A percentile compares a stretch with the other conserved stretches of the same genome.
phyloP scores from a whole-genome alignment of 2,329 filamentous ascomycete genomes.

The Macrophomina tecta region DNA sequence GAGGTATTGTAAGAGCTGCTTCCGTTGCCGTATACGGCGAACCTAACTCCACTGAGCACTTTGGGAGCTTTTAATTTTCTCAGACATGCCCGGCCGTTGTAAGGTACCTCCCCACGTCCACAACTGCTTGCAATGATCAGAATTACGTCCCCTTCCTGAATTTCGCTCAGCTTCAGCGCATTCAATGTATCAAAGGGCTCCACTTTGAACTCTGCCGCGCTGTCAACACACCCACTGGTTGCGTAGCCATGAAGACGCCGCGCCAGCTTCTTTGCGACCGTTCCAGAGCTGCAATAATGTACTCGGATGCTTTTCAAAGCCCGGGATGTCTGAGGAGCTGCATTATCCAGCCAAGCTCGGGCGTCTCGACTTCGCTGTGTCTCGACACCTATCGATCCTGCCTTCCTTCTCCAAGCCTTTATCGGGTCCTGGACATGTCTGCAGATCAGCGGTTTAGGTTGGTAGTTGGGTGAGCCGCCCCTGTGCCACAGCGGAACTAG shows the following conservation, averaged over 20 bases:
- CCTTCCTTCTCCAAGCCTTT: conserved; percentile 35
- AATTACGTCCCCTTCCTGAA: conserved; percentile 29
- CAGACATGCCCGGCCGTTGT: conserved; percentile 31
- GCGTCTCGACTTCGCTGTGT: not conserved
- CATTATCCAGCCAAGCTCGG: not conserved
- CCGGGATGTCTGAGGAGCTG: not conserved
- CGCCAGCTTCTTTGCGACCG: conserved; percentile 29
- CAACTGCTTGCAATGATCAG: conserved; percentile 33
- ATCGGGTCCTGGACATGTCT: conserved; percentile 37
- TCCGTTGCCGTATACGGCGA: conserved; percentile 34
- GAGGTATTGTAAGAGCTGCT: conserved; percentile 30
- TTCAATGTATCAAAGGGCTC: conserved; percentile 5
- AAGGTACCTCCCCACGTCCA: conserved; percentile 33
- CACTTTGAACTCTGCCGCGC: not conserved
- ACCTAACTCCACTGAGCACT: conserved; percentile 11
- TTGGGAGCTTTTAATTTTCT: conserved; percentile 11
- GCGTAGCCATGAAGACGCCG: conserved; percentile 31
- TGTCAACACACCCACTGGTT: conserved; percentile 10
- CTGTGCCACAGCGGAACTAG: conserved; percentile 38
- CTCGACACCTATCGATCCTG: conserved; percentile 8
- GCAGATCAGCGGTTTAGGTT: conserved; percentile 40
- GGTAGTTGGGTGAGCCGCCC: conserved; percentile 38
- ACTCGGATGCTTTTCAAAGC: conserved; percentile 18
- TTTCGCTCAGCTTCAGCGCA: conserved; percentile 3
- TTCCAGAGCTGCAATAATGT: conserved; percentile 35